A percentile compares a stretch with the other conserved stretches of the same genome.
phyloP scores from a whole-genome alignment of 2,329 filamentous ascomycete species.

The Nemania sp. region DNA sequence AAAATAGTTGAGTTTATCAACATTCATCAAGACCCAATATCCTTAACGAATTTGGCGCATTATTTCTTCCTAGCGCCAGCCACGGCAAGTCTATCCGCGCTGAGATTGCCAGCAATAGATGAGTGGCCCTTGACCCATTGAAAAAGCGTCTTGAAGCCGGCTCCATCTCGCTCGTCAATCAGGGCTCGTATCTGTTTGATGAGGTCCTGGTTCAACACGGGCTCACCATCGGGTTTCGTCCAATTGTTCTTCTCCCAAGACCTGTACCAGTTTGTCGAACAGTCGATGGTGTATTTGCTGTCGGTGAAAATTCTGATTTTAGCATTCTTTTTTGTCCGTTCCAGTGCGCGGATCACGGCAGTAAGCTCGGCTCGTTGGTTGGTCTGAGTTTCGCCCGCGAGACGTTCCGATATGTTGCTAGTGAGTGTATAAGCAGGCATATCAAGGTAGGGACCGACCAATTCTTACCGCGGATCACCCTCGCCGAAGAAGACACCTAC shows the following conservation, averaged over 20 bases:
- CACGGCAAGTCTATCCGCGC: constrained; percentile 79
- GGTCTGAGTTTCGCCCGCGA: constrained; percentile 77
- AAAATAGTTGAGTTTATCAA: not conserved
- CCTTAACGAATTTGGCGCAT: not conserved
- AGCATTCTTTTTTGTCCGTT: constrained; percentile 70
- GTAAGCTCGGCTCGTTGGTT: constrained; percentile 97
- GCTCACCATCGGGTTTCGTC: constrained; percentile 69
- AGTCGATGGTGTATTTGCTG: constrained; percentile 88
- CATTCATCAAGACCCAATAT: not conserved
- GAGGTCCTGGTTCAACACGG: constrained; percentile 86
- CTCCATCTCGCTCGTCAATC: constrained; percentile 69
- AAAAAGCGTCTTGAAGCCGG: constrained; percentile 69
- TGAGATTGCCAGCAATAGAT: constrained; percentile 72
- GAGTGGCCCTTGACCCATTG: constrained; percentile 91
- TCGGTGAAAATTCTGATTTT: constrained; percentile 83
- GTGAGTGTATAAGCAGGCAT: constrained; percentile 17
- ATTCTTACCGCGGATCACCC: constrained; percentile 53
- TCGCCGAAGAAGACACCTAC: constrained; percentile 67
- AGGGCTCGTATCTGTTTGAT: constrained; percentile 72
- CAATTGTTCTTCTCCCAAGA: constrained; percentile 79
- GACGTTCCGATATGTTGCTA: constrained; percentile 73
- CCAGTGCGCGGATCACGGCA: constrained; percentile 81
- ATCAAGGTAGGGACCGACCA: constrained; percentile 18
- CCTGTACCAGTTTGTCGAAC: constrained; percentile 80
- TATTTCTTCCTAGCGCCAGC: constrained; percentile 54